These are phyloP conservation scores for Trametes cingulata DNA, from an alignment of 768 basidiomycete species.

Conservation along the genomic window DNA sequence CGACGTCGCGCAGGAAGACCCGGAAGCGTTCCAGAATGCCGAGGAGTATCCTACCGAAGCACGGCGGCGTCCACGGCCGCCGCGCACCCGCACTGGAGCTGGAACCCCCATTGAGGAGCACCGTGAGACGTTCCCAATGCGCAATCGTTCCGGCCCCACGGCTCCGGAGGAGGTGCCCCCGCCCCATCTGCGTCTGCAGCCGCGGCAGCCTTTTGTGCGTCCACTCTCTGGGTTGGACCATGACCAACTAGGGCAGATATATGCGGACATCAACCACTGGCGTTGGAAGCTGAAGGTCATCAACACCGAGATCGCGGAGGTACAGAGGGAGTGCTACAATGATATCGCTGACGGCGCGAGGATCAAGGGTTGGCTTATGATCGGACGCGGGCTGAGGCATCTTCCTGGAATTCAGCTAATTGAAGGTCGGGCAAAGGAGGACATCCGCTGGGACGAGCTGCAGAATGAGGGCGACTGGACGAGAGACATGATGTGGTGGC, in stretches of 20 bases:
- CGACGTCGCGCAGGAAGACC: constrained; percentile 50
- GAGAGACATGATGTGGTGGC: constrained; percentile 65
- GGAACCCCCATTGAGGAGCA: constrained; percentile 31
- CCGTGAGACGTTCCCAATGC: constrained; percentile 68
- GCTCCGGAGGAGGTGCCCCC: constrained; percentile 51
- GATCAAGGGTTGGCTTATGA: constrained; percentile 77
- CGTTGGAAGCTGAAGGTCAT: constrained; percentile 69
- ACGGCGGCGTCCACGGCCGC: constrained; percentile 26
- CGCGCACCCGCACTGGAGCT: constrained; percentile 18
- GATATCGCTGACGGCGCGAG: constrained; percentile 70
- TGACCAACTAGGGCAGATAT: constrained; percentile 63
- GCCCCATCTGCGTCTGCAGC: constrained; percentile 69
- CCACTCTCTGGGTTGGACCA: constrained; percentile 73
- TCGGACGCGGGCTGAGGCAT: constrained; percentile 66
- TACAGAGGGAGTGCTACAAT: constrained; percentile 65
- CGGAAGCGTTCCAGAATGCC: constrained; percentile 36
- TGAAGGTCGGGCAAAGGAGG: constrained; percentile 80
- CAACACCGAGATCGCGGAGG: constrained; percentile 70
- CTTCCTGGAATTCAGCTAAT: constrained; percentile 68
- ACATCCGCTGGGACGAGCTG: constrained; percentile 78
- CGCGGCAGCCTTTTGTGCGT: constrained; percentile 68
- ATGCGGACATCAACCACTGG: constrained; percentile 69
- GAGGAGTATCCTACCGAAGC: constrained; percentile 31
- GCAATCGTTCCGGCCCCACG: constrained; percentile 35
- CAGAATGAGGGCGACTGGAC: constrained; percentile 54